These are phyloP conservation scores for Curvularia eragrostidis DNA, from an alignment of 2,329 filamentous ascomycete species.

Conservation along the genomic window DNA sequence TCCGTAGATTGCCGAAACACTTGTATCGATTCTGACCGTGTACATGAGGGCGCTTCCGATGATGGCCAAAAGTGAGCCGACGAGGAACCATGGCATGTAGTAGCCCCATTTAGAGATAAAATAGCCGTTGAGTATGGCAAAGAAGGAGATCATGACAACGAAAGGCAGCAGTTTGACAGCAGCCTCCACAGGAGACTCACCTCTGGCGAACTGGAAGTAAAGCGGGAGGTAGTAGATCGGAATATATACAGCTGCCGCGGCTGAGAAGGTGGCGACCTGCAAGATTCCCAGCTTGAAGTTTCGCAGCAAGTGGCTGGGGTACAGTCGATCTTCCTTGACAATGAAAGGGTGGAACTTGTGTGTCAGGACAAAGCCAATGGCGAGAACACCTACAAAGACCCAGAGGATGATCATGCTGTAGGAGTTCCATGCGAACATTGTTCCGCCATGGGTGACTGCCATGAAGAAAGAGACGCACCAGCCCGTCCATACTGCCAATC, in stretches of 20 bases:
- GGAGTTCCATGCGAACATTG: slow-evolving; percentile 56
- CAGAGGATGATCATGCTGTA: slow-evolving; percentile 56
- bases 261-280: not conserved
- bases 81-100: slow-evolving; percentile 27
- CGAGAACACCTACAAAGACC: slow-evolving; percentile 53
- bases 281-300: slow-evolving; percentile 2
- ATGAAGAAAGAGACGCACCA: slow-evolving; percentile 48
- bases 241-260: not conserved
- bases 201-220: slow-evolving; percentile 36
- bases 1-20: slow-evolving; percentile 29
- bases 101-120: slow-evolving; percentile 28
- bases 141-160: slow-evolving; percentile 24
- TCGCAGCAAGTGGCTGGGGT: slow-evolving; percentile 57
- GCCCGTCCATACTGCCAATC: slow-evolving; percentile 54
- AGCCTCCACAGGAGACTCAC: slow-evolving; percentile 28
- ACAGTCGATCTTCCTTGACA: slow-evolving; percentile 53
- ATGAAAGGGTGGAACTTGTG: slow-evolving; percentile 57
- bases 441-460: slow-evolving; percentile 60
- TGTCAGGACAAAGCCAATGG: slow-evolving; percentile 54
- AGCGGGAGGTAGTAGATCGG: slow-evolving; percentile 37
- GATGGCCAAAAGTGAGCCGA: slow-evolving; percentile 15
- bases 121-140: slow-evolving; percentile 25
- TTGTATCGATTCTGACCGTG: slow-evolving; percentile 14
- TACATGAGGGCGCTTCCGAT: slow-evolving; percentile 27
- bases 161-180: slow-evolving; percentile 36